Base-by-base conservation (phyloP, 2,329 filamentous ascomycete species). In the Coleophoma cylindrospora region DNA sequence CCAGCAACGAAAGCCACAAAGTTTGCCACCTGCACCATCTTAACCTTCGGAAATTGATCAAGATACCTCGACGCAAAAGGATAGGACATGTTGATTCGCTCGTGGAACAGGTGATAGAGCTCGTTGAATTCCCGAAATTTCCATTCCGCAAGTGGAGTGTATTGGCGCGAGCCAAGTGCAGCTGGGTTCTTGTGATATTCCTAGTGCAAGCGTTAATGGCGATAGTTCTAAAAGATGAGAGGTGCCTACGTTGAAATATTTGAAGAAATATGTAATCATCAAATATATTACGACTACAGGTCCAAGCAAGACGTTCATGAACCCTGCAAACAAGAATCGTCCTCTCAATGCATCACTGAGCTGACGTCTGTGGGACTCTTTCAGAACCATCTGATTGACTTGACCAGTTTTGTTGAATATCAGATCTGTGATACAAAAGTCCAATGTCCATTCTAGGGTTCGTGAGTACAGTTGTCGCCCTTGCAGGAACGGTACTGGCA, bases 121-220 rank as follows among this genome's bases (percentile, higher is more conserved):
- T 99, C 94, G 62, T 99, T 99, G 76, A 97, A 99, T 66, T 97
- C 92, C 44, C 94, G 86, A 56, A 99, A 96, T 62, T 96, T 97
- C 94, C 94, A 99, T 66, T 96, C 88, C 0, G 94, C 94, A 46
- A 96, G 80, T 1, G 91, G 89, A 0, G 92, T 97, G 65, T 96
- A 99, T 57, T 91, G 86, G 38, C 94, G 84, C 14, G 90, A 86
- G n/a, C 89, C 87, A 36, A 96, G 80, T 55, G 91, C 85, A 1
- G 89, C 84, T 0, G 90, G 92, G 55, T 96, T 95, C 63, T 91
- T 95, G 69, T 96, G 91, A 64, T 95, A 96, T 73, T 99, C 92
- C 86, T 90, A 53, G 22, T 12, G 17, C 36, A 32, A 1, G 14
- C 6, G 9, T 64, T 53, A 64, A 57, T 38, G 43, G 4, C n/a